phyloP scores from a whole-genome alignment of 2,329 filamentous ascomycete species.

The Berkeleyomyces basicola region DNA sequence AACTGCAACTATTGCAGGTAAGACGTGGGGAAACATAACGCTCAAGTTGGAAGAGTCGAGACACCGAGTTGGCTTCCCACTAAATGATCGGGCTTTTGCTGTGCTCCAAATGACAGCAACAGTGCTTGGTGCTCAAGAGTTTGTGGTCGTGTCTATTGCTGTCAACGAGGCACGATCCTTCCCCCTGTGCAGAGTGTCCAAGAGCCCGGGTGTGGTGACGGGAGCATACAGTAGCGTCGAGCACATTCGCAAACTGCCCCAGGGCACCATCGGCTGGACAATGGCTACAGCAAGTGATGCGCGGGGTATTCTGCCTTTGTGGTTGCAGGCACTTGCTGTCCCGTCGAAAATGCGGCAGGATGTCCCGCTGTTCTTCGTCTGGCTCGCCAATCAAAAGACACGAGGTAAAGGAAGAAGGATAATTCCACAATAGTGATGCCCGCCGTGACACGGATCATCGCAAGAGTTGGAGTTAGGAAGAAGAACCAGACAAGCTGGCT shows the following conservation, averaged over 20 bases:
- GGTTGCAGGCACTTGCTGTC: conserved; percentile 47
- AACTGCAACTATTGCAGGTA: conserved; percentile 23
- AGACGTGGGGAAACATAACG: conserved; percentile 31
- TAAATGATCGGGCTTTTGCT: conserved; percentile 49
- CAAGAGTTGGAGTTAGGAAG: not conserved
- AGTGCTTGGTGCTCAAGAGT: conserved; percentile 25
- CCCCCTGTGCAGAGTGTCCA: conserved; percentile 52
- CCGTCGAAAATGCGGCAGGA: conserved; percentile 52
- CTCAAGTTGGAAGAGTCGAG: conserved; percentile 46
- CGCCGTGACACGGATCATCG: conserved; percentile 1
- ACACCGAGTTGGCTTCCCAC: conserved; percentile 42
- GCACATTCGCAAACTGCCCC: conserved; percentile 31
- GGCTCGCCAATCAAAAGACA: conserved; percentile 31
- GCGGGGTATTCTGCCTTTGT: conserved; percentile 46
- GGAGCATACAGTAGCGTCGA: conserved; percentile 52
- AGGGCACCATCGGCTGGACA: conserved; percentile 48
- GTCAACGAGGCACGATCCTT: conserved; percentile 19
- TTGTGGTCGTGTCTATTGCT: conserved; percentile 41
- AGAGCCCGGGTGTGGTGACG: conserved; percentile 32
- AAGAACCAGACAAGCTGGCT: not conserved
- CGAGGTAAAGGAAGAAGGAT: conserved; percentile 7
- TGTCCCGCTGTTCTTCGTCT: conserved; percentile 49
- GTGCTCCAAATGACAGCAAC: conserved; percentile 41
- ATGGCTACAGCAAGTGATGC: conserved; percentile 66
- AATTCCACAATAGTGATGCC: conserved; percentile 9